Percentiles rank a stretch among this genome's conserved stretches.
phyloP scores from a whole-genome alignment of 1,139 yeast species.

The Saccharomyces hybrid region DNA sequence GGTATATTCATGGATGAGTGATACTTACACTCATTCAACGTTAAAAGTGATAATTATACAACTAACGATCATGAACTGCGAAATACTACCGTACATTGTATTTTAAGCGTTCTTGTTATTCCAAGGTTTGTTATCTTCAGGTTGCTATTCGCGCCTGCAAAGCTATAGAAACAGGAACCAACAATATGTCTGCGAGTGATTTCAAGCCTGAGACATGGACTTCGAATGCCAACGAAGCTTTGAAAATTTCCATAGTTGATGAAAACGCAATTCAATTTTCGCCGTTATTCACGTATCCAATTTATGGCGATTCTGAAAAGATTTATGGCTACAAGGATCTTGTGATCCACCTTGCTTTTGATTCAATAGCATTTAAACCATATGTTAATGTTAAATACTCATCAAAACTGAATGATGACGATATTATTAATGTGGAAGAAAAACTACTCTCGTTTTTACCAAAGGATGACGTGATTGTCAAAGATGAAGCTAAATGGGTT shows the following conservation, averaged over 20 bases:
- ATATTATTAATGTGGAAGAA: constrained; percentile 41
- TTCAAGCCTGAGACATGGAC: constrained; percentile 59
- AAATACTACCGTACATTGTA: too few relatives aligned
- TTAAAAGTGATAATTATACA: neutral
- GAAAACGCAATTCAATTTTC: constrained; percentile 49
- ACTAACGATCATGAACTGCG: neutral
- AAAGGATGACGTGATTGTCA: constrained; percentile 42
- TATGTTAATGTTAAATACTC: constrained; percentile 49
- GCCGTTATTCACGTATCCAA: constrained; percentile 84
- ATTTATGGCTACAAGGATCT: constrained; percentile 78
- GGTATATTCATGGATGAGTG: too few relatives aligned
- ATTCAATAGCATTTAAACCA: constrained; percentile 47
- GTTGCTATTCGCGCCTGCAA: too few relatives aligned
- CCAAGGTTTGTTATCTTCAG: too few relatives aligned
- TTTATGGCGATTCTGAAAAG: constrained; percentile 85
- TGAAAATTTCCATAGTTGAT: constrained; percentile 49
- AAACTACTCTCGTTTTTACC: constrained; percentile 56
- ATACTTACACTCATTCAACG: neutral
- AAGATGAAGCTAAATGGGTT: constrained; percentile 63
- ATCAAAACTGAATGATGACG: constrained; percentile 42
- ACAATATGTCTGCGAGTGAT: constrained; percentile 13
- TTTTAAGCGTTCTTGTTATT: too few relatives aligned
- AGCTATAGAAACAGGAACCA: neutral
- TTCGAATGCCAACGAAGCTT: constrained; percentile 54
- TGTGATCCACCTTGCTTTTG: constrained; percentile 46